phyloP scores from a whole-genome alignment of 768 basidiomycete genomes.

The Suillus decipiens region DNA sequence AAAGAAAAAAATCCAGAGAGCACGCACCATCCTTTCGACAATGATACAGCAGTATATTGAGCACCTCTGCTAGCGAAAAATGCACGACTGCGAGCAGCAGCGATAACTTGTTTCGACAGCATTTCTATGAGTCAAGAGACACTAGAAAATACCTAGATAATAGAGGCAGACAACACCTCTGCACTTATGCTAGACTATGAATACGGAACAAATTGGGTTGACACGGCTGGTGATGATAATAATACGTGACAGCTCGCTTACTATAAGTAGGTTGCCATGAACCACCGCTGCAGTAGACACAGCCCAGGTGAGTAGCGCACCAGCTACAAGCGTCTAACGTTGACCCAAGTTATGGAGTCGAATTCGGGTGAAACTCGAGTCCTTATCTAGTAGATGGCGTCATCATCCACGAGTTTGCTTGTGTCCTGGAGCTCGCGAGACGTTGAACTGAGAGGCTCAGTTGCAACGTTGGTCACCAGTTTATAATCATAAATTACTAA shows the following conservation, averaged over 20 bases:
- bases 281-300: background rate
- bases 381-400: background rate
- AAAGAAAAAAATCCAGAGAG: conserved; percentile 19
- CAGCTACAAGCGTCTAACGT: background rate
- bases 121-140: conserved; percentile 34
- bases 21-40: conserved; percentile 52
- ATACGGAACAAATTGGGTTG: conserved; percentile 6
- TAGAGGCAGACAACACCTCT: background rate
- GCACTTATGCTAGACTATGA: background rate
- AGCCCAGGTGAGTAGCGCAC: background rate
- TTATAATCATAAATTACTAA: background rate
- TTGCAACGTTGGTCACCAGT: background rate
- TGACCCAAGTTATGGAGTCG: background rate
- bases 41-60: conserved; percentile 32
- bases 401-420: background rate
- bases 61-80: conserved; percentile 42
- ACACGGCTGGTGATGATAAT: background rate
- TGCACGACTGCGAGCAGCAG: conserved; percentile 62
- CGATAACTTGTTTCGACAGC: conserved; percentile 71
- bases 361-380: background rate
- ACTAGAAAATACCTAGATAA: background rate
- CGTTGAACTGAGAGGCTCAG: background rate
- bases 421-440: background rate
- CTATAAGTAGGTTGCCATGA: conserved; percentile 4
- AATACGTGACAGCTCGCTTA: conserved; percentile 6